phyloP scores from a whole-genome alignment of 78 protist genomes.

The Dictyostelium firmibasis region DNA sequence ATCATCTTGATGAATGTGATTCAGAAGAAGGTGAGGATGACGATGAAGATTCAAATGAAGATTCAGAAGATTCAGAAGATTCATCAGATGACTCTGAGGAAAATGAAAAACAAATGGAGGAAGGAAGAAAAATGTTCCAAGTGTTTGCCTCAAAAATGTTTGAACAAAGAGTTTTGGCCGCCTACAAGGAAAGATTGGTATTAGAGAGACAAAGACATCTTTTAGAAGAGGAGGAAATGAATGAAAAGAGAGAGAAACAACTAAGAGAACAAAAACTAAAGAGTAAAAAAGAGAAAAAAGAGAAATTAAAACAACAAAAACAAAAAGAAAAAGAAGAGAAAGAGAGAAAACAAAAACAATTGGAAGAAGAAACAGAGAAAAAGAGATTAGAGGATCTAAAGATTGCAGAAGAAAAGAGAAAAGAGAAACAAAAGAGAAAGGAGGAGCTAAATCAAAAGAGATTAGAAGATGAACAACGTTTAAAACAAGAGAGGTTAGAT shows the following conservation, averaged over 20 bases:
- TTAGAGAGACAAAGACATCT: slow-evolving; percentile 68
- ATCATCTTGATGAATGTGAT: background rate
- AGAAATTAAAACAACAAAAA: slow-evolving; percentile 29
- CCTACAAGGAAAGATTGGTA: slow-evolving; percentile 60
- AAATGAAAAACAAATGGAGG: slow-evolving; percentile 80
- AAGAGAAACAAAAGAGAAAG: slow-evolving; percentile 49
- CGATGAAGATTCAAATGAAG: slow-evolving; percentile 34
- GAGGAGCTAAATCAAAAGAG: slow-evolving; percentile 21
- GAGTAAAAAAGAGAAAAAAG: slow-evolving; percentile 31
- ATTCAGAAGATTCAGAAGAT: slow-evolving; percentile 30
- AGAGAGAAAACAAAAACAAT: slow-evolving; percentile 50
- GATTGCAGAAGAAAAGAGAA: slow-evolving; percentile 56
- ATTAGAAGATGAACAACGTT: slow-evolving; percentile 41
- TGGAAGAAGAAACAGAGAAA: slow-evolving; percentile 20
- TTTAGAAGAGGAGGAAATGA: slow-evolving; percentile 37
- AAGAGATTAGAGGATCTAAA: slow-evolving; percentile 31
- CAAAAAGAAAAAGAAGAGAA: slow-evolving; percentile 36
- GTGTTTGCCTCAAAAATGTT: slow-evolving; percentile 84
- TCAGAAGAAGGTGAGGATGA: slow-evolving; percentile 16
- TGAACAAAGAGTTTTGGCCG: slow-evolving; percentile 79
- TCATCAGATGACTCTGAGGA: slow-evolving; percentile 47
- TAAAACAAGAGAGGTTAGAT: slow-evolving; percentile 12
- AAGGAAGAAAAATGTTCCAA: slow-evolving; percentile 85
- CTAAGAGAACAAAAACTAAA: slow-evolving; percentile 25
- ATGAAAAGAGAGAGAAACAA: slow-evolving; percentile 46